Evolutionary conservation across 495 filamentous ascomycete genomes (phyloP), one percentile per base, ranked within the genome.

Genomic region (Delitschia confertaspora): DNA sequence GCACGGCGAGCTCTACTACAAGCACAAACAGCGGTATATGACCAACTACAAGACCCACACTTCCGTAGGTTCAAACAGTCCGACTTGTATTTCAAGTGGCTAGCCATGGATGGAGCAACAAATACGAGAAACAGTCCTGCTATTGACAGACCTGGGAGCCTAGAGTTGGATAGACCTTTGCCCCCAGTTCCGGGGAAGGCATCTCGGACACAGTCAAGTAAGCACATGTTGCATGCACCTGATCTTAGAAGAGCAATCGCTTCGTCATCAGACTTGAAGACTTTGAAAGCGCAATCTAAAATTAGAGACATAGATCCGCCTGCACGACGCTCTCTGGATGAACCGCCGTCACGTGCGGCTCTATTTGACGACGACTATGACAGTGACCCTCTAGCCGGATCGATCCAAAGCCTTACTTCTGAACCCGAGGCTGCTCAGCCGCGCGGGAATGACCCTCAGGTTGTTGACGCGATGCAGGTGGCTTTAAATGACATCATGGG

Each of bases 401-500:
- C 80, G 5, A 73, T 69, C 6, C 66, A 75, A 30, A 82, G 78
- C 69, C 46, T 75, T 63, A 63, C 66, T 18, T 63, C 65, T 7
- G 65, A 65, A n/a, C 6, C 24, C 14, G 65, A 60, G 6, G 17
- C 39, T 32, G 32, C 35, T 10, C 51, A 45, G 17, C 43, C 54
- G 9, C 45, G 49, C 19, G 61, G 45, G 5, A 57, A 66, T n/a
- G 53, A 76, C 48, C 69, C 62, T 14, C 57, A 70, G 51, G 69
- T 94, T 23, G 85, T 99, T 13, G 78, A 93, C 64, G 91, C 85
- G 0, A 88, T 99, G 83, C 87, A 95, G 61, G 79, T 78, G 38
- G 91, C 91, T 33, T 68, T 99, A n/a, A 93, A 83, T 55, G 83
- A 88, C 49, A 99, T 99, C 38, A 84, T 99, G 61, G 87, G 86